phyloP scores from a whole-genome alignment of 1,284 basidiomycete genomes.

The Apiotrichum porosum region DNA sequence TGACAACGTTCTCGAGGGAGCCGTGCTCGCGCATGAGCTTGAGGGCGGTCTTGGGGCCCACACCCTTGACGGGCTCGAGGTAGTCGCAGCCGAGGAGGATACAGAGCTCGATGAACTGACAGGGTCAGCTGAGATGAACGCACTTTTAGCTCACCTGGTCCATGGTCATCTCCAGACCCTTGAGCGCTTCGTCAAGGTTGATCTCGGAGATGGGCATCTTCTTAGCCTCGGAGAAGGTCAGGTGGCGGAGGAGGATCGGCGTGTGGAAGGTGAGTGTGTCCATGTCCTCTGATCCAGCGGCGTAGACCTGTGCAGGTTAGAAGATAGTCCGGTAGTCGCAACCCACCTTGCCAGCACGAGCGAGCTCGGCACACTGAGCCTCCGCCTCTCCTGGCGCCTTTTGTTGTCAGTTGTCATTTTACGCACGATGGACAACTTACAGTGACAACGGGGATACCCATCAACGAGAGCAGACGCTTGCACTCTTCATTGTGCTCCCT shows the following conservation, averaged over 20 bases:
- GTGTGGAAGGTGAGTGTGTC: slow-evolving; percentile 95
- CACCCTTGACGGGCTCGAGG: slow-evolving; percentile 61
- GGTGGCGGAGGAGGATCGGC: slow-evolving; percentile 86
- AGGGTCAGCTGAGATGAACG: not conserved
- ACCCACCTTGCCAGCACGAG: slow-evolving; percentile 79
- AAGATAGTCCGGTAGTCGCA: not conserved
- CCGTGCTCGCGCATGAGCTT: slow-evolving; percentile 87
- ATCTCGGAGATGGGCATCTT: slow-evolving; percentile 98
- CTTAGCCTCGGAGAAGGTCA: slow-evolving; percentile 98
- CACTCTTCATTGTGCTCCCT: slow-evolving; percentile 96
- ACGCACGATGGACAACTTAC: slow-evolving; percentile 52
- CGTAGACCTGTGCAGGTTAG: slow-evolving; percentile 66
- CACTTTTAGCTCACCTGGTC: slow-evolving; percentile 58
- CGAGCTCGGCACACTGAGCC: slow-evolving; percentile 96
- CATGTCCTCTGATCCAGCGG: slow-evolving; percentile 98
- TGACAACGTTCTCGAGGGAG: slow-evolving; percentile 72
- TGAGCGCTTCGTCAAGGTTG: slow-evolving; percentile 71
- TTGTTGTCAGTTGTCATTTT: slow-evolving; percentile 17
- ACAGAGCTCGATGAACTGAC: slow-evolving; percentile 92
- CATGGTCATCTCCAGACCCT: slow-evolving; percentile 90
- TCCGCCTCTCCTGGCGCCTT: slow-evolving; percentile 99
- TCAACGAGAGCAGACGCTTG: slow-evolving; percentile 75
- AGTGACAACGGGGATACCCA: slow-evolving; percentile 94
- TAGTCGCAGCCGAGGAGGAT: slow-evolving; percentile 98
- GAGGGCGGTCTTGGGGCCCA: slow-evolving; percentile 70